Percentiles rank a stretch among this genome's conserved stretches.
These are phyloP conservation scores for Larix kaempferi DNA, from an alignment of 75 land plant genomes.

Conservation along the genomic window DNA sequence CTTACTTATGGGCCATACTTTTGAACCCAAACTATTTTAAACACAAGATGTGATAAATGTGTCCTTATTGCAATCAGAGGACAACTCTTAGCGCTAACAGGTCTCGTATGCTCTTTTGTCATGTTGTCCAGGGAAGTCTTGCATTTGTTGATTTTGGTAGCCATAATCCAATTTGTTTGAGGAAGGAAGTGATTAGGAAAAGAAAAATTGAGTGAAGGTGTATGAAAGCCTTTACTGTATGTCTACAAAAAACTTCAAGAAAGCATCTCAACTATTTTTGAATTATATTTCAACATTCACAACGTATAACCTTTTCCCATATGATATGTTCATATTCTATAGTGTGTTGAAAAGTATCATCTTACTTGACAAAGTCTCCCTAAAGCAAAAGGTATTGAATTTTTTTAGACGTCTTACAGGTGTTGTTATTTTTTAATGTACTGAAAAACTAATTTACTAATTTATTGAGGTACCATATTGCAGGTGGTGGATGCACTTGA, in stretches of 20 bases:
- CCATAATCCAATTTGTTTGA: slow-evolving; percentile 67
- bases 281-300: slow-evolving; percentile 98
- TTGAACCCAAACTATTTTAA: too few species aligned
- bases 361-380: slow-evolving; percentile 87
- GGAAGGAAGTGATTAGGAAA: too few species aligned
- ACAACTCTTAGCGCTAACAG: too few species aligned
- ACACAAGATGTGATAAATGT: too few species aligned
- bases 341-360: slow-evolving; percentile 93
- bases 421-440: background rate
- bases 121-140: too few species aligned
- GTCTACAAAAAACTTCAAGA: slow-evolving; percentile 77
- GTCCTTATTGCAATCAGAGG: too few species aligned
- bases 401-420: background rate
- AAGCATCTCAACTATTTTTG: slow-evolving; percentile 80
- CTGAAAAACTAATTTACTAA: background rate
- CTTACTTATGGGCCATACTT: too few species aligned
- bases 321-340: slow-evolving; percentile 94
- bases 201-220: too few species aligned
- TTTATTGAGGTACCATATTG: background rate
- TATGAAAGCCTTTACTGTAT: too few species aligned
- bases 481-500: slow-evolving; percentile 99
- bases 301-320: slow-evolving; percentile 90
- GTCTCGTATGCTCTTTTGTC: background rate
- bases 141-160: slow-evolving; percentile 4
- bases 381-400: slow-evolving; percentile 77